Conservation (phyloP, 306 rosid species). For the Begonia masoniana region DNA sequence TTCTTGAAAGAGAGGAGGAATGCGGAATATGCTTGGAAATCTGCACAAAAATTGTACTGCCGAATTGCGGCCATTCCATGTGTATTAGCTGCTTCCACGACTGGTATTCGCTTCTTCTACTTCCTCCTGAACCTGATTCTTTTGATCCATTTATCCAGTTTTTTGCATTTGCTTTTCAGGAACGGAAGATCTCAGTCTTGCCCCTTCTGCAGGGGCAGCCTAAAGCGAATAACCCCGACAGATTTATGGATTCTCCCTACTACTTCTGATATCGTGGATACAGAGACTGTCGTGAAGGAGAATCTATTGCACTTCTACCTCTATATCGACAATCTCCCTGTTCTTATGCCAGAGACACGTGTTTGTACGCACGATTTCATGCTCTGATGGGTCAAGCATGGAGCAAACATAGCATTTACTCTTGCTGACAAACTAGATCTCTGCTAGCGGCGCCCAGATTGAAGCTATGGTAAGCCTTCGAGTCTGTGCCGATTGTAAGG, state of each 20-base stretch:
- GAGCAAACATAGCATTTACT: no score
- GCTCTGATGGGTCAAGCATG: slow-evolving; percentile 22
- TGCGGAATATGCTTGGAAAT: slow-evolving; percentile 81
- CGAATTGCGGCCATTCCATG: slow-evolving; percentile 64
- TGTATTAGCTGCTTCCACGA: slow-evolving; percentile 64
- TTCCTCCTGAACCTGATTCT: background rate
- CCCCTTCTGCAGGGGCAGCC: slow-evolving; percentile 61
- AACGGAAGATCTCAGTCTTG: slow-evolving; percentile 57
- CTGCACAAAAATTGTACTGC: slow-evolving; percentile 44
- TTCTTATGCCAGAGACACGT: slow-evolving; percentile 26
- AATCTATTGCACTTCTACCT: slow-evolving; percentile 42
- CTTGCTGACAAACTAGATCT: no score
- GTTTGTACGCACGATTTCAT: slow-evolving; percentile 33
- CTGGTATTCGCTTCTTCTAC: slow-evolving; percentile 21
- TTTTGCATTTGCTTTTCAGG: slow-evolving; percentile 24
- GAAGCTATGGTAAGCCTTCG: no score
- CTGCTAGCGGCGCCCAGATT: no score
- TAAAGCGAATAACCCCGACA: slow-evolving; percentile 29
- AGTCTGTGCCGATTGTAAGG: no score
- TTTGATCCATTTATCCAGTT: background rate
- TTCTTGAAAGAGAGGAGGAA: slow-evolving; percentile 42
- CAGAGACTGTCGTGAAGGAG: slow-evolving; percentile 36
- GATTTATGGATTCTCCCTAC: slow-evolving; percentile 62
- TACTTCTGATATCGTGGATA: slow-evolving; percentile 37
- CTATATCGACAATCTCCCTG: slow-evolving; percentile 40